These are phyloP conservation scores for Knufia fluminis DNA, from an alignment of 2,329 filamentous ascomycete species.

Conservation along the genomic window DNA sequence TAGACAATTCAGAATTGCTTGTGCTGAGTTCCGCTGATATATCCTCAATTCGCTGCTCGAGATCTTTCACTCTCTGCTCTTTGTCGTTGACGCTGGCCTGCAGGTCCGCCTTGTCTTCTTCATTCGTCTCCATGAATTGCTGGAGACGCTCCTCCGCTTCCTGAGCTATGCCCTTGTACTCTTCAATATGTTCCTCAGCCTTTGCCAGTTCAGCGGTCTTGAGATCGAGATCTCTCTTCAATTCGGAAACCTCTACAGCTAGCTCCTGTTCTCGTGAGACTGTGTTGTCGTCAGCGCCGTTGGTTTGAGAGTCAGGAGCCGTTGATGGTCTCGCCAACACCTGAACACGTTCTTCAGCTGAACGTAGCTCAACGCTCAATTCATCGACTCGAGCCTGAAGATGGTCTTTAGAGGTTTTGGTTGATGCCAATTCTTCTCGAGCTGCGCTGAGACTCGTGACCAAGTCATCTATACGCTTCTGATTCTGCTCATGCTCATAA, in stretches of 20 bases:
- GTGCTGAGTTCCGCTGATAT: constrained; percentile 70
- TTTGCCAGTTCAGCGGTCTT: constrained; percentile 71
- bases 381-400: constrained; percentile 83
- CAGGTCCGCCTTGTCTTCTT: constrained; percentile 80
- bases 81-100: constrained; percentile 67
- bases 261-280: constrained; percentile 67
- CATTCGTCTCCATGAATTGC: constrained; percentile 67
- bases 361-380: constrained; percentile 75
- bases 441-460: constrained; percentile 67
- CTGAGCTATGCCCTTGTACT: constrained; percentile 82
- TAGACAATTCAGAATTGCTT: constrained; percentile 73
- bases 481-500: constrained; percentile 76
- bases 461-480: constrained; percentile 88
- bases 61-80: constrained; percentile 67
- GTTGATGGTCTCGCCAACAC: constrained; percentile 61
- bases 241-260: constrained; percentile 69
- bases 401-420: constrained; percentile 82
- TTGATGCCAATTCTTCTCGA: constrained; percentile 75
- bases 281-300: constrained; percentile 45
- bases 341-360: constrained; percentile 77
- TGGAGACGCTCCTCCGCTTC: constrained; percentile 78
- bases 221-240: constrained; percentile 79
- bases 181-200: constrained; percentile 69
- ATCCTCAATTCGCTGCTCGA: constrained; percentile 75
- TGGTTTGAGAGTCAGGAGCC: constrained; percentile 35